Evolutionary conservation across 2,329 filamentous ascomycete genomes (phyloP), one percentile per base, ranked within the genome.

Genomic region (Venturia asperata): DNA sequence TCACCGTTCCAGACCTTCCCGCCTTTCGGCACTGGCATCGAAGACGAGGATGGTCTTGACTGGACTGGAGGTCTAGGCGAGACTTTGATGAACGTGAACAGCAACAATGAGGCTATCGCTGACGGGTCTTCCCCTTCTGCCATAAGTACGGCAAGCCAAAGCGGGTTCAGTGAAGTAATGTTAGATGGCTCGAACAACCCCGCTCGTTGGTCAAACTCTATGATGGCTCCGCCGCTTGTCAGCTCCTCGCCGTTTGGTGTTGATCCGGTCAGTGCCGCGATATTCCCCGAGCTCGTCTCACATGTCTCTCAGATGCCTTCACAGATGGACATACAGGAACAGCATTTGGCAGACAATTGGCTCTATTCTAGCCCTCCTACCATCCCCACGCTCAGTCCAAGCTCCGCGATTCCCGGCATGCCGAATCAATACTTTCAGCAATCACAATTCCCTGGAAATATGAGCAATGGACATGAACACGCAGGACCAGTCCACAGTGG

Each of bases 71-170:
- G 89, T 27, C 90, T 96, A 74, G 91, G 94, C 68, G 85, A 88
- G 71, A 85, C 89, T 58, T 85, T 93, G 81, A 83, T 76, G 71
- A 71, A 72, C 67, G 75, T 73, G 69, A 69, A 82, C 70, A 85
- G 83, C 65, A 78, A 81, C 65, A 89, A 88, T 71, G 92, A 96
- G 70, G 88, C 87, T 69, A 91, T 90, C 37, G 85, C 97, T 64
- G 93, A 96, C 71, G 92, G 90, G 66, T 97, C 94, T 13, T 97
- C 94, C 17, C 94, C 94, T 19, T 97, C 94, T 10, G 92, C 92
- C 60, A 93, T 97, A 75, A 97, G 93, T 79, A 96, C 91, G 55
- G 91, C 90, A 66, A 97, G 92, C 77, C 92, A 95, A 73, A 93
- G 90, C 74, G 90, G 88, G 62, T 90, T 92, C 75, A 95, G 91